A percentile compares a stretch with the other conserved stretches of the same genome.
These are phyloP conservation scores for Coniochaeta hoffmannii DNA, from an alignment of 2,329 filamentous ascomycete genomes.

Conservation along the genomic window DNA sequence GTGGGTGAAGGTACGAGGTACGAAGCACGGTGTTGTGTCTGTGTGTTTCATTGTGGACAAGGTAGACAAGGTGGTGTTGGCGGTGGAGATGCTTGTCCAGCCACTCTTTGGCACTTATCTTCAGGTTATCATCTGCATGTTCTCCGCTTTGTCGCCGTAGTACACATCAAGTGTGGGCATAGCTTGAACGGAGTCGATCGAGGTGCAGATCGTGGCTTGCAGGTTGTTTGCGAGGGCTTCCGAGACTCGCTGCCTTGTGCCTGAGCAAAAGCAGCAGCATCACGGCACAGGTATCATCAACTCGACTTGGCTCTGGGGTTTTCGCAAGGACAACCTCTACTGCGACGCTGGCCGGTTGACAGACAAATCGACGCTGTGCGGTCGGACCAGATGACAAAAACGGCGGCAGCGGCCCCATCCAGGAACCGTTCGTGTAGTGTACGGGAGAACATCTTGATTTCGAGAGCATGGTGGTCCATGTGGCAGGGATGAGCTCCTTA, in stretches of 20 bases:
- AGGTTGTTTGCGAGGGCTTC: background rate
- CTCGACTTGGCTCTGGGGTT: no score
- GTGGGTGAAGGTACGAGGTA: constrained; percentile 1
- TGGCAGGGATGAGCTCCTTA: background rate
- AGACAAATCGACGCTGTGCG: background rate
- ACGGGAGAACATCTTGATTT: background rate
- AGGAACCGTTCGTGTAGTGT: no score
- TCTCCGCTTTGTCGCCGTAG: background rate
- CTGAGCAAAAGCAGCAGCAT: background rate
- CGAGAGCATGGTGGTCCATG: background rate
- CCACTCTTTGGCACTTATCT: background rate
- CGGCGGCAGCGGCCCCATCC: background rate
- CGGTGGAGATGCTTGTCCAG: constrained; percentile 2
- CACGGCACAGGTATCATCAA: background rate
- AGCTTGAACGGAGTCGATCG: background rate
- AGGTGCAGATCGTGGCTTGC: background rate
- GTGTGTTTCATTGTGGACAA: constrained; percentile 1
- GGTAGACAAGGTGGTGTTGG: constrained; percentile 1
- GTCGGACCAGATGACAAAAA: constrained; percentile 2
- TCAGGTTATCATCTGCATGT: background rate
- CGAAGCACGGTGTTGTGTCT: background rate
- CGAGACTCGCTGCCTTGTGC: background rate
- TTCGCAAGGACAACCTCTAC: background rate
- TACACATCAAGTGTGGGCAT: background rate
- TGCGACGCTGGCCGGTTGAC: background rate